Evolutionary conservation across 768 basidiomycete genomes (phyloP), one percentile per base, ranked within the genome.

Genomic region (Leccinum ochraceum): DNA sequence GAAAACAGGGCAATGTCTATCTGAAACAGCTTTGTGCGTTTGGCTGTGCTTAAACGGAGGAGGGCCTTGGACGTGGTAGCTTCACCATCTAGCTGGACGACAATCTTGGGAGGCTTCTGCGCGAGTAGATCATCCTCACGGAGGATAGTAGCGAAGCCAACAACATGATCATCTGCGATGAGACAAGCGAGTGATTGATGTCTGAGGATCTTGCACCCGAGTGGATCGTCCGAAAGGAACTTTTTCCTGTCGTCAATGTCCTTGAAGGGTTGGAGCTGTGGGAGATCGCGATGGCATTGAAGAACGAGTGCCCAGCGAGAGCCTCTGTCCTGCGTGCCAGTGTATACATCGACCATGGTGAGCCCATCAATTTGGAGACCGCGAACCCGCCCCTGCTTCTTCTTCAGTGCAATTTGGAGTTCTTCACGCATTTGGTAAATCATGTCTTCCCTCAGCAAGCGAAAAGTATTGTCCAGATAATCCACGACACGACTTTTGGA

Each of bases 381-480:
- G 2, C 81, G 76, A 58, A 75, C 70, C 9, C 65, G 63, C 0
- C 80, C 79, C 54, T 78, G 78, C 64, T 81, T 82, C 68, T 77
- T 71, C 20, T 73, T 73, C 8, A 72, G 57, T 0, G 72, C 77
- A 4, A 82, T 76, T 62, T 81, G 79, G 13, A 87, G 64, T 62
- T 87, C 86, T 46, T 88, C 86, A 10, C 80, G 77, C 61, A 87
- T 78, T 61, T 86, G 85, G 60, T 80, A 75, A 7, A 87, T 64
- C 83, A 86, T 84, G 53, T 86, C 87, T 65, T 89, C 88, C 8
- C 88, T 72, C 16, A 87, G 72, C 50, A 90, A 75, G 8, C 88
- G 81, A 67, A 85, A 90, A 48, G 84, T 84, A 55, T 87, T 87
- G 64, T 89, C 88, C 2, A 88, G 74, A 61, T 88, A 80, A 11